Conservation (phyloP, 352 stramenopile species). For the Plasmopara halstedii region DNA sequence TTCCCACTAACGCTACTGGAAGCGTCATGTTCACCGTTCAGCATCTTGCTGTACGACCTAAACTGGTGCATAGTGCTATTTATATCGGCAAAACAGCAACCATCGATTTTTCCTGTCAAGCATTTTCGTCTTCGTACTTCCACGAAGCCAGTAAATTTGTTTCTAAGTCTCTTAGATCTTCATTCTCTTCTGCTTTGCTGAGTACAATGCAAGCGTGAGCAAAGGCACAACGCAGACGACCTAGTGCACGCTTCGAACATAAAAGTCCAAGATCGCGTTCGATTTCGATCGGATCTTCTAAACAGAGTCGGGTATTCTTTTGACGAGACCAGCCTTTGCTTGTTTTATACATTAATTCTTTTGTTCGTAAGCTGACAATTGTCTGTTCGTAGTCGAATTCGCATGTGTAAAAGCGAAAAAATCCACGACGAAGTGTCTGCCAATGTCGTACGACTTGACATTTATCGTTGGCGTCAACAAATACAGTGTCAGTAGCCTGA, state of each 20-base stretch:
- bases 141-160: conserved; percentile 13
- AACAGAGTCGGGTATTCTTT: conserved; percentile 30
- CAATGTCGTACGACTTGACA: conserved; percentile 8
- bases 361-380: conserved; percentile 50
- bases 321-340: conserved; percentile 41
- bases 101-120: conserved; percentile 10
- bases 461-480: conserved; percentile 2
- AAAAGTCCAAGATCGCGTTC: conserved; percentile 60
- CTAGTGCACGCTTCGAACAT: conserved; percentile 49
- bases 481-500: conserved; percentile 10
- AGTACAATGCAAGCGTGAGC: conserved; percentile 37
- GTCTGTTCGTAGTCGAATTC: conserved; percentile 62
- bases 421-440: conserved; percentile 38
- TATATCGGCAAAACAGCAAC: conserved; percentile 19
- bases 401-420: conserved; percentile 70
- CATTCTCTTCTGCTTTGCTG: conserved; percentile 4
- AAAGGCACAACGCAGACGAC: conserved; percentile 42
- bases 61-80: not conserved
- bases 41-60: not conserved
- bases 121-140: conserved; percentile 22
- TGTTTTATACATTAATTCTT: conserved; percentile 24
- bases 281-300: conserved; percentile 78
- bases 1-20: not conserved
- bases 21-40: not conserved
- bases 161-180: conserved; percentile 5